Conservation (phyloP, 2,329 filamentous ascomycete species). For the Thelonectria olida region DNA sequence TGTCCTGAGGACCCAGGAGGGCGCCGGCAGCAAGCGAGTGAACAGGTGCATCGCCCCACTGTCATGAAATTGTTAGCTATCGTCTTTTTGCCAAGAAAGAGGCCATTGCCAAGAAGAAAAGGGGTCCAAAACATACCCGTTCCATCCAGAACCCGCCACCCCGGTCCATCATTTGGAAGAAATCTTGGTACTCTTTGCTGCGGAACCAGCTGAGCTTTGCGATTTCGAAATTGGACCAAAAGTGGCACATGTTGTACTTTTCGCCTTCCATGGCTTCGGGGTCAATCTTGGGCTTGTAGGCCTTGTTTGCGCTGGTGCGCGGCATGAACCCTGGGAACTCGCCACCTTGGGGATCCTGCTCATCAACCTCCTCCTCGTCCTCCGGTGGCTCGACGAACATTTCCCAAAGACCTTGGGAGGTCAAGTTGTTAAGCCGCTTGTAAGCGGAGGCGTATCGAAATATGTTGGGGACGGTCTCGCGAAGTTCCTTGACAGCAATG, state of each 20-base stretch:
- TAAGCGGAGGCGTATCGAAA: constrained; percentile 99
- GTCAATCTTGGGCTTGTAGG: constrained; percentile 82
- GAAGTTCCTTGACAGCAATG: constrained; percentile 97
- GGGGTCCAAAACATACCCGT: constrained; percentile 66
- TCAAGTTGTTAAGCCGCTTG: constrained; percentile 90
- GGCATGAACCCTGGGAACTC: constrained; percentile 82
- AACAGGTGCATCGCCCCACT: constrained; percentile 99
- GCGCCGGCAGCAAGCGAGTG: constrained; percentile 95
- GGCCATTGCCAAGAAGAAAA: background rate
- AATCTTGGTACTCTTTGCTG: constrained; percentile 96
- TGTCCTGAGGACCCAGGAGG: constrained; percentile 81
- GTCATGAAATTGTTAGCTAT: constrained; percentile 29
- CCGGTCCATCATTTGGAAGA: constrained; percentile 98
- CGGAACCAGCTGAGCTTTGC: constrained; percentile 94
- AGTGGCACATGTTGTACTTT: constrained; percentile 99
- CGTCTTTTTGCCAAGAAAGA: background rate
- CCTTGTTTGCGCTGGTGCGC: constrained; percentile 75
- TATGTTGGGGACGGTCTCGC: constrained; percentile 97
- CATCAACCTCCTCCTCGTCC: constrained; percentile 68
- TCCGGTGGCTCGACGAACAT: constrained; percentile 90
- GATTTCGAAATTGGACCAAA: constrained; percentile 99
- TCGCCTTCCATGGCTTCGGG: constrained; percentile 96
- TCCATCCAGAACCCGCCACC: constrained; percentile 99
- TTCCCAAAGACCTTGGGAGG: constrained; percentile 94
- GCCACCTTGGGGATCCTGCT: constrained; percentile 65